phyloP scores from a whole-genome alignment of 495 filamentous ascomycete genomes.

The Aspergillus incahuasiensis region DNA sequence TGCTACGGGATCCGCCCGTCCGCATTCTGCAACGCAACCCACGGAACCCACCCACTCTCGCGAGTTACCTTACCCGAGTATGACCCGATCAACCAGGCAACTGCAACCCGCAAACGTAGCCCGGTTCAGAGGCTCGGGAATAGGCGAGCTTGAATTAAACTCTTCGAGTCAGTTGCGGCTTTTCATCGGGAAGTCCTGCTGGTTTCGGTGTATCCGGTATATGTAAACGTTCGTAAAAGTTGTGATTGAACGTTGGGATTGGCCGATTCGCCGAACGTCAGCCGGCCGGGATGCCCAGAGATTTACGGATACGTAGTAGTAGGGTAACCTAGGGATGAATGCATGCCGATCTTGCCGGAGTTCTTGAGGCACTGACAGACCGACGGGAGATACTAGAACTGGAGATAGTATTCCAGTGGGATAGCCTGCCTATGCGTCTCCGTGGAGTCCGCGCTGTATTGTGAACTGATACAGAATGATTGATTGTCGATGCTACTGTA shows the following conservation, averaged over 20 bases:
- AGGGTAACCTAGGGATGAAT: background rate
- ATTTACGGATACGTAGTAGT: background rate
- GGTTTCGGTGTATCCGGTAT: too few relatives aligned
- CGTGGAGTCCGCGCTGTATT: too few relatives aligned
- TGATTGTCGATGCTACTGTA: background rate
- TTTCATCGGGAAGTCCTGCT: background rate
- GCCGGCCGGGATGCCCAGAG: background rate
- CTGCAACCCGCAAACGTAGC: background rate
- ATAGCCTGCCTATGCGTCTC: too few relatives aligned
- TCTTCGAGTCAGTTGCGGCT: background rate
- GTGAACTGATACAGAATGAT: too few relatives aligned
- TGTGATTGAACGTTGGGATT: too few relatives aligned
- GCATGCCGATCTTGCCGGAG: background rate
- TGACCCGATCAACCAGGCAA: background rate
- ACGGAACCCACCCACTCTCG: background rate
- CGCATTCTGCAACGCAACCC: background rate
- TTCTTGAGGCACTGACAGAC: too few relatives aligned
- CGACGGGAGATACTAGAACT: too few relatives aligned
- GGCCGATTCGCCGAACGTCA: background rate
- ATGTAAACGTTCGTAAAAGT: too few relatives aligned
- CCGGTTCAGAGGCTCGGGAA: background rate
- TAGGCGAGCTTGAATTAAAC: background rate
- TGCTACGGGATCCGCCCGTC: background rate
- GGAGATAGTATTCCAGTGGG: too few relatives aligned
- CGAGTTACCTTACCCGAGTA: background rate